These are phyloP conservation scores for Neofusicoccum parvum DNA, from an alignment of 2,329 filamentous ascomycete genomes.

Conservation along the genomic window DNA sequence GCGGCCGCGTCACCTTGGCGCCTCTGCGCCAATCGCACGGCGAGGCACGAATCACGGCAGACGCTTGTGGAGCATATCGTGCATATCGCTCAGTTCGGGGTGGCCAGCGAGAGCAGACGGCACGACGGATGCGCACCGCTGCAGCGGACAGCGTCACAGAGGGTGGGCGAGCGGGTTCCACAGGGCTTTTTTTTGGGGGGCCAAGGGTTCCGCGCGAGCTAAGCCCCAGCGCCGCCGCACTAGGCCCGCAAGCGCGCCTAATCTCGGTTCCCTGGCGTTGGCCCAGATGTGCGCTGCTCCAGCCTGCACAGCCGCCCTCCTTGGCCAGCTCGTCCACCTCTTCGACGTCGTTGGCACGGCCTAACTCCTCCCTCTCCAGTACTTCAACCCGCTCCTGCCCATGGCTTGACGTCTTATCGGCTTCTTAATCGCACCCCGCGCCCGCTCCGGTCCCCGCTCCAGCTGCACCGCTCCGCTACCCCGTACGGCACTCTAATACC, in stretches of 20 bases:
- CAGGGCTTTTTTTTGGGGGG: constrained; percentile 1
- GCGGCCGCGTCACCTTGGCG: constrained; percentile 6
- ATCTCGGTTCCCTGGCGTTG: constrained; percentile 6
- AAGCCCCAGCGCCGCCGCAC: constrained; percentile 4
- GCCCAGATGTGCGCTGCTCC: constrained; percentile 15
- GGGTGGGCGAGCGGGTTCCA: neutral
- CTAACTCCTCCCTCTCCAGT: neutral
- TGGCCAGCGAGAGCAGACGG: neutral
- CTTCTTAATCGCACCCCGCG: constrained; percentile 12
- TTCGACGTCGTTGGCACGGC: constrained; percentile 1
- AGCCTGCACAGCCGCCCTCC: constrained; percentile 20
- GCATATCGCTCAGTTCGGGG: neutral
- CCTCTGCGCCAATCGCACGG: constrained; percentile 1
- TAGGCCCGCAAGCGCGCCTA: constrained; percentile 18
- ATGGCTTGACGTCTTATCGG: constrained; percentile 6
- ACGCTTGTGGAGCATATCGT: neutral
- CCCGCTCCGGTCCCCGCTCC: neutral
- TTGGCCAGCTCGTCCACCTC: constrained; percentile 16
- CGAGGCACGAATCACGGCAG: constrained; percentile 4
- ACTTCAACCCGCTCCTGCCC: constrained; percentile 1
- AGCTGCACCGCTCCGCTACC: neutral
- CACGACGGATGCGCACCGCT: neutral
- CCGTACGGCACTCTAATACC: constrained; percentile 15
- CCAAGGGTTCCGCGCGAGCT: constrained; percentile 1
- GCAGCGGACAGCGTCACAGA: neutral